A percentile compares a stretch with the other conserved stretches of the same genome.
Conservation (phyloP, 257 asterid species). For the Solanum clarkiae region DNA sequence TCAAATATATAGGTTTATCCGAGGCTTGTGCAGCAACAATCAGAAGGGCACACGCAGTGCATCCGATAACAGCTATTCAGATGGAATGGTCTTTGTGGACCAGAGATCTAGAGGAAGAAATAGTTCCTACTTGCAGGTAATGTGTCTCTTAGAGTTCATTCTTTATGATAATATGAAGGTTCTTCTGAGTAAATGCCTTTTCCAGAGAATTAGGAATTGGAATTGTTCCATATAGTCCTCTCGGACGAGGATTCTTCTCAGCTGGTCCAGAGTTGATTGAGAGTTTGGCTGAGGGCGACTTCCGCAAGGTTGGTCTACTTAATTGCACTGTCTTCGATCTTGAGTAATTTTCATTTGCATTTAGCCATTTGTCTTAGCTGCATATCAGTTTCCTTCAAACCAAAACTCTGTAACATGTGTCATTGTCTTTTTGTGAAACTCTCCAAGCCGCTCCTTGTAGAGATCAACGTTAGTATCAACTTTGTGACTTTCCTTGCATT, state of each 20-base stretch:
- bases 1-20: slow-evolving; percentile 20
- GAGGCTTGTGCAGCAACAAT: slow-evolving; percentile 20
- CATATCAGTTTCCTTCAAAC: neutral
- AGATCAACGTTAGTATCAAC: neutral
- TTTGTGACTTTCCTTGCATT: neutral
- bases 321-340: neutral
- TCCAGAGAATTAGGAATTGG: slow-evolving; percentile 22
- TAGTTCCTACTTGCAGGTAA: slow-evolving; percentile 25
- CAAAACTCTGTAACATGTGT: neutral
- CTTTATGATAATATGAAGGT: neutral
- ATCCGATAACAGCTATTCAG: slow-evolving; percentile 25
- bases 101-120: slow-evolving; percentile 12
- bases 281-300: slow-evolving; percentile 11
- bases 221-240: slow-evolving; percentile 29
- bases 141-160: neutral
- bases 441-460: neutral
- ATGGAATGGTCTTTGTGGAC: slow-evolving; percentile 26
- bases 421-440: neutral
- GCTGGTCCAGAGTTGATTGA: slow-evolving; percentile 11
- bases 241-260: slow-evolving; percentile 23
- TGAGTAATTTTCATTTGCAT: neutral
- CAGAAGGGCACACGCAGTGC: slow-evolving; percentile 24
- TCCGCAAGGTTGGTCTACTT: slow-evolving; percentile 10
- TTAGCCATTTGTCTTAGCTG: neutral
- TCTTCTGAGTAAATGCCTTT: neutral